Evolutionary conservation across 441 rosid genomes (phyloP).

Genomic region (Aquilaria agallochum): DNA sequence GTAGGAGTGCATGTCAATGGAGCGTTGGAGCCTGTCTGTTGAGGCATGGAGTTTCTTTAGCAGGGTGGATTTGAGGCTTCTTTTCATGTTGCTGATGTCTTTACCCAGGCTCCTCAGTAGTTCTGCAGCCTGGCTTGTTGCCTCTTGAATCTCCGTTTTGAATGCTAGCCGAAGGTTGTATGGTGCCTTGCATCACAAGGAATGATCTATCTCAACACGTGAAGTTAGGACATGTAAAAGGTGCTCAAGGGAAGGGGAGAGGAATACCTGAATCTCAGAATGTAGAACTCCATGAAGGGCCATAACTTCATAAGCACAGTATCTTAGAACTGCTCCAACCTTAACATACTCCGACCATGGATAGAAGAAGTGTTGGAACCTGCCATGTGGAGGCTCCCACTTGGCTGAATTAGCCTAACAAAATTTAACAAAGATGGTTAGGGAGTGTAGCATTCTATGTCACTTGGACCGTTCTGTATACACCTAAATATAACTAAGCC

Average conservation of each 20-base stretch:
- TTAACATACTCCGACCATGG: constrained; percentile 73
- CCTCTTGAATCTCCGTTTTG: constrained; percentile 43
- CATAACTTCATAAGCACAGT: constrained; percentile 70
- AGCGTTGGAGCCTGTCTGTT: constrained; percentile 41
- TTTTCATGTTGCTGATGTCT: constrained; percentile 45
- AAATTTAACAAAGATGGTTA: neutral
- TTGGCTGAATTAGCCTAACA: constrained; percentile 51
- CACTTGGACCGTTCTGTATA: too few species aligned
- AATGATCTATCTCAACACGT: too few species aligned
- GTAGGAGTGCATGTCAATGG: constrained; percentile 49
- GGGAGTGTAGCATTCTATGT: too few species aligned
- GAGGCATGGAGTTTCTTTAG: constrained; percentile 49
- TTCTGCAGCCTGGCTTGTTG: constrained; percentile 50
- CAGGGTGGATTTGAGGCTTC: constrained; percentile 28
- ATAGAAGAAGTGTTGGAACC: constrained; percentile 52
- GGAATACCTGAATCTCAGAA: constrained; percentile 61
- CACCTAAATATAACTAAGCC: neutral
- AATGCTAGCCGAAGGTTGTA: constrained; percentile 44
- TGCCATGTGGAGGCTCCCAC: constrained; percentile 76
- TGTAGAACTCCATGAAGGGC: constrained; percentile 71
- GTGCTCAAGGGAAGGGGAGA: neutral
- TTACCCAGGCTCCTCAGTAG: constrained; percentile 46
- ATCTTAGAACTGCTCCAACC: constrained; percentile 53
- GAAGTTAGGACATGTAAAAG: too few species aligned
- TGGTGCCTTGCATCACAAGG: constrained; percentile 39